Conservation (phyloP, 768 basidiomycete genomes). For the Xerocomus spinulosus region DNA sequence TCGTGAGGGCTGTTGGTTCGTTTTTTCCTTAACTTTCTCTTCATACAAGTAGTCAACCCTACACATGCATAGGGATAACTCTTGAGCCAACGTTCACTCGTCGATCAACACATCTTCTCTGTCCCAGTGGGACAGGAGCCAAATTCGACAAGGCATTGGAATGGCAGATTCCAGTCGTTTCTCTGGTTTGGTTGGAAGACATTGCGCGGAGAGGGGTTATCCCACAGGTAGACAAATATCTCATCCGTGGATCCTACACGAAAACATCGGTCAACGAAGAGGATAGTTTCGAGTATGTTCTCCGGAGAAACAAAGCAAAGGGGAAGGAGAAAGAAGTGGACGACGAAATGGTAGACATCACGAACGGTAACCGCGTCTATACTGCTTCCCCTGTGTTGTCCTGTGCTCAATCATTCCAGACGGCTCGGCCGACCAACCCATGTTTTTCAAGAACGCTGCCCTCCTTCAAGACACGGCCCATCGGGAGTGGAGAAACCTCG, state of each 20-base stretch:
- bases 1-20: slow-evolving; percentile 20
- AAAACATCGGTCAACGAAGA: slow-evolving; percentile 38
- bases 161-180: slow-evolving; percentile 75
- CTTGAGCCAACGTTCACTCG: slow-evolving; percentile 58
- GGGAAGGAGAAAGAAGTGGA: slow-evolving; percentile 32
- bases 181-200: slow-evolving; percentile 62
- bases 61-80: slow-evolving; percentile 42
- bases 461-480: slow-evolving; percentile 18
- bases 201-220: slow-evolving; percentile 53
- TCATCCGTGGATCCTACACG: slow-evolving; percentile 28
- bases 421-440: neutral
- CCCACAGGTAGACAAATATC: slow-evolving; percentile 33
- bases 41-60: neutral
- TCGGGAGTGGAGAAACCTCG: neutral
- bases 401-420: slow-evolving; percentile 7
- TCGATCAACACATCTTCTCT: slow-evolving; percentile 75
- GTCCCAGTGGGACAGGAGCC: slow-evolving; percentile 60
- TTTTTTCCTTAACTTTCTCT: neutral
- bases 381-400: neutral
- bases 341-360: slow-evolving; percentile 33
- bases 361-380: slow-evolving; percentile 28
- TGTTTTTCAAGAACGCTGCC: slow-evolving; percentile 19
- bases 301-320: slow-evolving; percentile 25
- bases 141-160: slow-evolving; percentile 77
- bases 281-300: slow-evolving; percentile 24